A percentile compares a stretch with the other conserved stretches of the same genome.
These are phyloP conservation scores for Tylopilus sp. DNA, from an alignment of 1,284 basidiomycete species.

Conservation along the genomic window DNA sequence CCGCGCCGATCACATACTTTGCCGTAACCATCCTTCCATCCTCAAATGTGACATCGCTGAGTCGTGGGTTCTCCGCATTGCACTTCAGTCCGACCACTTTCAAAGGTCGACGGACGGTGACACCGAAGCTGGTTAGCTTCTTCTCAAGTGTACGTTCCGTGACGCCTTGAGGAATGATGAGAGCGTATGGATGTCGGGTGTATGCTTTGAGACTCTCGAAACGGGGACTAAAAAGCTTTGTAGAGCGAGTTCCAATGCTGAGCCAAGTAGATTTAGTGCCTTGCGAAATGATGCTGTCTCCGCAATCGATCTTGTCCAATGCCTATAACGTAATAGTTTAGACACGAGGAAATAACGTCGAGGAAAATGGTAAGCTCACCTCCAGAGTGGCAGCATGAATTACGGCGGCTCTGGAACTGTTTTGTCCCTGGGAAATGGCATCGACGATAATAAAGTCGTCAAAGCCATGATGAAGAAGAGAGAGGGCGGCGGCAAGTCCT, in stretches of 20 bases:
- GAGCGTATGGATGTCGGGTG: constrained; percentile 43
- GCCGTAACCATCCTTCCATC: constrained; percentile 43
- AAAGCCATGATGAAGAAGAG: constrained; percentile 37
- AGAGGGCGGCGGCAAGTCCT: constrained; percentile 25
- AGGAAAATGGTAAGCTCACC: constrained; percentile 9
- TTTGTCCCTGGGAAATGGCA: constrained; percentile 24
- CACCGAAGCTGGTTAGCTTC: constrained; percentile 29
- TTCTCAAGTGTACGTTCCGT: constrained; percentile 44
- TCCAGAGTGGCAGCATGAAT: constrained; percentile 45
- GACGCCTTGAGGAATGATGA: constrained; percentile 43
- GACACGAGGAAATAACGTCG: background rate
- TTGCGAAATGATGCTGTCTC: constrained; percentile 36
- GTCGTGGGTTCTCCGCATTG: constrained; percentile 14
- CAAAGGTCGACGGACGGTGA: constrained; percentile 18
- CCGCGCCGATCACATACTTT: constrained; percentile 51
- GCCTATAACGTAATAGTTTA: constrained; percentile 32
- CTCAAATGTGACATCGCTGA: constrained; percentile 45
- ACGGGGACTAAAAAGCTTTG: constrained; percentile 29
- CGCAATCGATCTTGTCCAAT: constrained; percentile 43
- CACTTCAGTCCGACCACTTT: constrained; percentile 28
- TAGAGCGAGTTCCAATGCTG: constrained; percentile 32
- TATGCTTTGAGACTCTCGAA: constrained; percentile 34
- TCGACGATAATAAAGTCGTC: constrained; percentile 47
- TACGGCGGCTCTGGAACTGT: constrained; percentile 38
- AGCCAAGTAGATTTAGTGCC: constrained; percentile 36